Evolutionary conservation across 108 stramenopile species (phyloP).

Genomic region (Stephanodiscus minutulus): DNA sequence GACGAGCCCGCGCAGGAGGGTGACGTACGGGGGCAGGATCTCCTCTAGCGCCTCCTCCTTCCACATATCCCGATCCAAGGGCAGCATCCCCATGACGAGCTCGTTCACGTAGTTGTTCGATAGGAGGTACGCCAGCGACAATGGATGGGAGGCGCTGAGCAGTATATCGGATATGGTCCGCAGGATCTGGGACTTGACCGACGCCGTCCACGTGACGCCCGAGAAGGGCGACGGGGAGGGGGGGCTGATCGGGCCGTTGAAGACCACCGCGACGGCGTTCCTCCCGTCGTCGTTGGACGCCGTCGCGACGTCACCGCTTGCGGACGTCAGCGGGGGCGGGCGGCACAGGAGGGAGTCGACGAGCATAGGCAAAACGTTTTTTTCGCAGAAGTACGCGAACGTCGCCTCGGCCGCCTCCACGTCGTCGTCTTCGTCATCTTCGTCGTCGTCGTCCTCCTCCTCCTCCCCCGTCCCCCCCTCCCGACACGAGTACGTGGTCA

Average conservation of each 20-base stretch:
- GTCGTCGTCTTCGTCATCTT: conserved; percentile 34
- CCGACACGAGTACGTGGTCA: not conserved
- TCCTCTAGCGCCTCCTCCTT: conserved; percentile 69
- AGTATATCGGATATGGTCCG: conserved; percentile 64
- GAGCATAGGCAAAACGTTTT: conserved; percentile 71
- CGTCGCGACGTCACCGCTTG: conserved; percentile 7
- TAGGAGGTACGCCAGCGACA: conserved; percentile 73
- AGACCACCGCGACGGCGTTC: conserved; percentile 13
- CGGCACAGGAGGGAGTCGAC: conserved; percentile 70
- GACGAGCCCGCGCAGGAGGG: conserved; percentile 69
- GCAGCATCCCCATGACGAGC: conserved; percentile 66
- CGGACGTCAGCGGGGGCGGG: conserved; percentile 30
- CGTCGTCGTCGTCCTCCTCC: conserved; percentile 5
- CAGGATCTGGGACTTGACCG: conserved; percentile 78
- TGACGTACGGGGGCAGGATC: conserved; percentile 73
- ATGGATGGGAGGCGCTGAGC: conserved; percentile 55
- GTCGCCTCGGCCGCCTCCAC: conserved; percentile 19
- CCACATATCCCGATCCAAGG: conserved; percentile 69
- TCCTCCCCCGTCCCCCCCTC: not conserved
- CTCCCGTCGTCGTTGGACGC: not conserved
- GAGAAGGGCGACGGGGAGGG: conserved; percentile 42
- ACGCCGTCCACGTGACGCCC: conserved; percentile 67
- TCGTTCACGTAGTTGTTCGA: conserved; percentile 86
- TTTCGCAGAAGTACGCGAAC: conserved; percentile 88
- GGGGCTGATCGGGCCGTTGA: not conserved